Evolutionary conservation across 257 asterid species (phyloP).

Genomic region (Anisodus tanguticus): DNA sequence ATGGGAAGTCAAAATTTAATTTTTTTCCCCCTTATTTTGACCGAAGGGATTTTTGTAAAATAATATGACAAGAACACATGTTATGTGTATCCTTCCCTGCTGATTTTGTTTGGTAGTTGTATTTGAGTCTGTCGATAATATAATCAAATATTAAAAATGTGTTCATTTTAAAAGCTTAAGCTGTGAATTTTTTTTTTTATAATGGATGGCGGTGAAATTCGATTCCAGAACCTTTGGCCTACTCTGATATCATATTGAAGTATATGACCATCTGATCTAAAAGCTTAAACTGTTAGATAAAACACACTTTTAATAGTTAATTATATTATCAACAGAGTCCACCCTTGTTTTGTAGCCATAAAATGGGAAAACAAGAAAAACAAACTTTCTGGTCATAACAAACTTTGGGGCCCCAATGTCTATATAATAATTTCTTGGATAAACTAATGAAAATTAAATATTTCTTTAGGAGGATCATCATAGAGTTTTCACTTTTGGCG

Average conservation of each 20-base stretch:
- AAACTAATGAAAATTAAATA: background rate
- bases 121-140: too few relatives aligned
- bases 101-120: conserved; percentile 23
- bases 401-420: background rate
- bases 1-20: conserved; percentile 4
- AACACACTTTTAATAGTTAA: too few relatives aligned
- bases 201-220: too few relatives aligned
- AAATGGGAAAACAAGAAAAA: conserved; percentile 17
- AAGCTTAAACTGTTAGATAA: too few relatives aligned
- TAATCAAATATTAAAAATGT: too few relatives aligned
- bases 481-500: background rate
- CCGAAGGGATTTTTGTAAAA: background rate
- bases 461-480: background rate
- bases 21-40: background rate
- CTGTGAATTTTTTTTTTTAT: too few relatives aligned
- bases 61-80: background rate
- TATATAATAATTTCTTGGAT: background rate
- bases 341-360: background rate
- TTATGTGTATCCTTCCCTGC: background rate
- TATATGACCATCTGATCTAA: too few relatives aligned
- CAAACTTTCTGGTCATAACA: background rate
- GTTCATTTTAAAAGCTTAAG: too few relatives aligned
- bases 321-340: too few relatives aligned
- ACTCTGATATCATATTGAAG: too few relatives aligned
- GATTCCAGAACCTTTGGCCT: too few relatives aligned